These are phyloP conservation scores for Fusarium armeniacum DNA, from an alignment of 2,329 filamentous ascomycete species.

Conservation along the genomic window DNA sequence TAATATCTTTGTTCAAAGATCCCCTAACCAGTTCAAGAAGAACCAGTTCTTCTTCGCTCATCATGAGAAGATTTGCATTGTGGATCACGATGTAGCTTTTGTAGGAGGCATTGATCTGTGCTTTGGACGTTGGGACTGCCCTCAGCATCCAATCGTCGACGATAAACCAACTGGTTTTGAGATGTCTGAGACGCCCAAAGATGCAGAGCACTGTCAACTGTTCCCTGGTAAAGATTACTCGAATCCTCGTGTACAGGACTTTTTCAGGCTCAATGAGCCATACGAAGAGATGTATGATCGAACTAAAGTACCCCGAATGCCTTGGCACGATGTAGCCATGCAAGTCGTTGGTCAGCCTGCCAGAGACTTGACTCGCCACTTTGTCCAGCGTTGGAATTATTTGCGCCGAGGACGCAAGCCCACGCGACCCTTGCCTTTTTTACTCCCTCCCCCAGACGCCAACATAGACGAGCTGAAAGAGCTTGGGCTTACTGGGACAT, in stretches of 20 bases:
- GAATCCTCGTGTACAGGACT: constrained; percentile 94
- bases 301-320: constrained; percentile 90
- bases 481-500: constrained; percentile 91
- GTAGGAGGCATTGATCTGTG: constrained; percentile 96
- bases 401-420: constrained; percentile 92
- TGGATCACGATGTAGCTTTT: constrained; percentile 96
- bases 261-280: constrained; percentile 91
- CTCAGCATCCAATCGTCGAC: constrained; percentile 89
- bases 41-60: constrained; percentile 99
- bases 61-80: constrained; percentile 97
- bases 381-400: constrained; percentile 98
- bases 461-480: constrained; percentile 86
- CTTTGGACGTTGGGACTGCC: constrained; percentile 97
- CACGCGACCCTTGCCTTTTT: constrained; percentile 91
- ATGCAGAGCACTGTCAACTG: constrained; percentile 93
- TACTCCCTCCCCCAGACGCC: constrained; percentile 94
- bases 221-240: constrained; percentile 99
- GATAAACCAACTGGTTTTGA: constrained; percentile 98
- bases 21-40: constrained; percentile 97
- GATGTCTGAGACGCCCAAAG: constrained; percentile 78
- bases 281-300: constrained; percentile 99
- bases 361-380: constrained; percentile 92
- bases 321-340: constrained; percentile 99
- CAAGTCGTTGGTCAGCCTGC: constrained; percentile 97
- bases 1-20: constrained; percentile 95